phyloP scores from a whole-genome alignment of 192 early-diverging fungal species.

The Backusella tuberculispora region DNA sequence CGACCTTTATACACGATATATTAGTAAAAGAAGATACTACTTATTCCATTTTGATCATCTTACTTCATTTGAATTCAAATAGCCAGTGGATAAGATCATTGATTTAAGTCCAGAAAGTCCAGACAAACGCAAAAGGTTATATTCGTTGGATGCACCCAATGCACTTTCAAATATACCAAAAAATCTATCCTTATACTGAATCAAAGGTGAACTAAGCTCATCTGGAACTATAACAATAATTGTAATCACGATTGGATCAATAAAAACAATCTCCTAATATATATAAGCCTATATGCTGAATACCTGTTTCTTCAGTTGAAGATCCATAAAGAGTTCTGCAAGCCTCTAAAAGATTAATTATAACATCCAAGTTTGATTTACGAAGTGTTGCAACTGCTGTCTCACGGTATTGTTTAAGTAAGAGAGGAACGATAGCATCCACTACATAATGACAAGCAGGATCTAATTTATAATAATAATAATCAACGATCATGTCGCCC shows the following conservation, averaged over 20 bases:
- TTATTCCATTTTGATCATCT: background rate
- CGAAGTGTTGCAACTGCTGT: conserved; percentile 61
- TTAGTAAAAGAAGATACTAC: background rate
- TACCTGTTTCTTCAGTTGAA: conserved; percentile 35
- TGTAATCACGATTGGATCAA: background rate
- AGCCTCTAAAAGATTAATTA: conserved; percentile 76
- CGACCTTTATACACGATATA: conserved; percentile 34
- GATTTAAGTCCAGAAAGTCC: conserved; percentile 74
- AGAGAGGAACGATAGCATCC: conserved; percentile 61
- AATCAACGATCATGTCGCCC: background rate
- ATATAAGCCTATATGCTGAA: background rate
- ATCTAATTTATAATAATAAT: conserved; percentile 42
- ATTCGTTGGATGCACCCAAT: conserved; percentile 71
- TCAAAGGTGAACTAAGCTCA: conserved; percentile 63
- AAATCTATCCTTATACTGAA: conserved; percentile 76
- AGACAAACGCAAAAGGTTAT: conserved; percentile 69
- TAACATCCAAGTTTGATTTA: conserved; percentile 68
- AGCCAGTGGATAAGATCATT: conserved; percentile 60
- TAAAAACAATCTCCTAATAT: background rate
- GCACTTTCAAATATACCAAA: conserved; percentile 74
- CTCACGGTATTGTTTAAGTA: conserved; percentile 62
- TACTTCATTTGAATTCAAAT: conserved; percentile 62
- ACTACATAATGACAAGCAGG: conserved; percentile 63
- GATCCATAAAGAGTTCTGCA: conserved; percentile 63
- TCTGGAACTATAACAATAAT: background rate